phyloP scores from a whole-genome alignment of 306 rosid species.

The Hippophae rhamnoides region DNA sequence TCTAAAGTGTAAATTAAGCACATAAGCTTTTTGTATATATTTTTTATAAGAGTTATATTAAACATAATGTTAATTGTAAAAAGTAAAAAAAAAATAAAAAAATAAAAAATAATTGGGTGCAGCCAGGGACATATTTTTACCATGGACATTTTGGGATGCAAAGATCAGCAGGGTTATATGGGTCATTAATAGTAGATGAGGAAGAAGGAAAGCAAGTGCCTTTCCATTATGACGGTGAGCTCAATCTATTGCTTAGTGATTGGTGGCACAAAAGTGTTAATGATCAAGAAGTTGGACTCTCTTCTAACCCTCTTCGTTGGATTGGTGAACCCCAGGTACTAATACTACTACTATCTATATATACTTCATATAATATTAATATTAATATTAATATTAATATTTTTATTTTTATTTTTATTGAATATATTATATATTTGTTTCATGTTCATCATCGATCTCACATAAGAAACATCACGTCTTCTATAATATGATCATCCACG shows the following conservation, averaged over 20 bases:
- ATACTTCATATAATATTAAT: too few species aligned
- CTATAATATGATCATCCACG: too few species aligned
- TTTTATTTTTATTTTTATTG: too few species aligned
- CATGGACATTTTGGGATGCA: conserved; percentile 92
- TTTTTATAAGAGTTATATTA: too few species aligned
- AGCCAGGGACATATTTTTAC: conserved; percentile 82
- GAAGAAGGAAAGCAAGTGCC: conserved; percentile 42
- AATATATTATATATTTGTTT: too few species aligned
- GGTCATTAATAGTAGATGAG: conserved; percentile 65
- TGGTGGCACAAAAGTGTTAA: conserved; percentile 54
- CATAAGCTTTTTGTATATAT: background rate
- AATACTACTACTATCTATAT: background rate
- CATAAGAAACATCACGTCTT: too few species aligned
- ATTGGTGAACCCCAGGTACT: conserved; percentile 71
- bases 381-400: too few species aligned
- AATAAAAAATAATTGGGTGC: conserved; percentile 13
- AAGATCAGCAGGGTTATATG: conserved; percentile 81
- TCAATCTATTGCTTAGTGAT: conserved; percentile 61
- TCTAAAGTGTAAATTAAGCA: too few species aligned
- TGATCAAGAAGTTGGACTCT: conserved; percentile 70
- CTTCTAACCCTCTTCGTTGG: conserved; percentile 57
- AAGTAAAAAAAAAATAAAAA: too few species aligned
- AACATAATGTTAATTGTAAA: too few species aligned
- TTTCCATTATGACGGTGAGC: conserved; percentile 64
- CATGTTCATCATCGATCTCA: too few species aligned